These are phyloP conservation scores for Fusarium clavum DNA, from an alignment of 2,329 filamentous ascomycete genomes.

Conservation along the genomic window DNA sequence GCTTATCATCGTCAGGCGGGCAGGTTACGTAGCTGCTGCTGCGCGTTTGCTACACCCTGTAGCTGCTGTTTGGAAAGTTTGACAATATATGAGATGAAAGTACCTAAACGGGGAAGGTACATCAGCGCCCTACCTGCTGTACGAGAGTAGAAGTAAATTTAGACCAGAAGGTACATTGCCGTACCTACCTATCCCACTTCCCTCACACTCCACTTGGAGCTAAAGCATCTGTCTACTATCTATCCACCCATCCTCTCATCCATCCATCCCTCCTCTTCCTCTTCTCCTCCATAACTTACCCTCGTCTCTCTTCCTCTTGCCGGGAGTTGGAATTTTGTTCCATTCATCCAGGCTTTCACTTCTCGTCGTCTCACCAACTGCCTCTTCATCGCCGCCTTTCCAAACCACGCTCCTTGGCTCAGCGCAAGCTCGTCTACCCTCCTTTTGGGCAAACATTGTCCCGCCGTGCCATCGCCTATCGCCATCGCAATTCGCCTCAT, in stretches of 20 bases:
- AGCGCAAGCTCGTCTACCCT: constrained; percentile 52
- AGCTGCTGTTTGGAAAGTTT: constrained; percentile 19
- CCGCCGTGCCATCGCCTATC: constrained; percentile 48
- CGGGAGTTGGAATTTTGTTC: constrained; percentile 53
- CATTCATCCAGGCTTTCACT: constrained; percentile 58
- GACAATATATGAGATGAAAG: constrained; percentile 4
- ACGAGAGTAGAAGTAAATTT: constrained; percentile 25
- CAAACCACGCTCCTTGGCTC: constrained; percentile 55
- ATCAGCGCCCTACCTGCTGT: constrained; percentile 17
- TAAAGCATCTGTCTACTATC: constrained; percentile 42
- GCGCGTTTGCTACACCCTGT: constrained; percentile 9
- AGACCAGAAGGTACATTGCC: constrained; percentile 38
- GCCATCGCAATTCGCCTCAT: constrained; percentile 46
- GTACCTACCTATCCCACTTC: constrained; percentile 29
- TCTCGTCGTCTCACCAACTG: constrained; percentile 55
- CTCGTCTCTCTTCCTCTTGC: constrained; percentile 46
- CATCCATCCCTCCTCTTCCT: constrained; percentile 41
- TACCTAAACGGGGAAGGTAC: constrained; percentile 24
- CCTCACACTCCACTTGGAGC: constrained; percentile 36
- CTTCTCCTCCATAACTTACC: constrained; percentile 41
- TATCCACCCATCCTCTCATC: constrained; percentile 40
- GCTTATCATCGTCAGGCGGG: not conserved
- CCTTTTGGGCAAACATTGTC: constrained; percentile 54
- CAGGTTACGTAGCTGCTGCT: not conserved
- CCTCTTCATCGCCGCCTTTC: constrained; percentile 51